phyloP scores from a whole-genome alignment of 2,329 filamentous ascomycete species.

The Raffaelea albimanens region DNA sequence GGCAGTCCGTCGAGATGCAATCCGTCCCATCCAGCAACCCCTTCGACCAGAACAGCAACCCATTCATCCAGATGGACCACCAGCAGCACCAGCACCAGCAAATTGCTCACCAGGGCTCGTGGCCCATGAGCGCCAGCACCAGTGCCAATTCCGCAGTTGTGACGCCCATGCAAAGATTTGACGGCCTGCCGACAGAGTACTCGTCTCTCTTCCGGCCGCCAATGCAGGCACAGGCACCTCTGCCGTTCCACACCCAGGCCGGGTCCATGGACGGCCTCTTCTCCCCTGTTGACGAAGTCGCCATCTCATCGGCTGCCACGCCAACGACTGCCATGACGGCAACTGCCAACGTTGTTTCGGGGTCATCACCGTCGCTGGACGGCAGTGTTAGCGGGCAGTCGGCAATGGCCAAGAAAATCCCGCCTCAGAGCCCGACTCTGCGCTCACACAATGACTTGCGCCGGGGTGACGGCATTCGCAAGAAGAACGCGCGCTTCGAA shows the following conservation, averaged over 20 bases:
- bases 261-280: conserved; percentile 36
- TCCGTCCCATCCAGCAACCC: conserved; percentile 54
- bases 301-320: conserved; percentile 39
- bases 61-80: conserved; percentile 57
- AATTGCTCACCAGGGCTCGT: conserved; percentile 35
- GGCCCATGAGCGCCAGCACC: conserved; percentile 40
- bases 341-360: conserved; percentile 1
- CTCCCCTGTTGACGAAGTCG: conserved; percentile 34
- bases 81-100: conserved; percentile 23
- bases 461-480: conserved; percentile 81
- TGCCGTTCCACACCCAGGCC: conserved; percentile 33
- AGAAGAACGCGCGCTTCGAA: conserved; percentile 98
- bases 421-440: conserved; percentile 57
- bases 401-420: conserved; percentile 47
- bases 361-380: conserved; percentile 10
- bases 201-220: conserved; percentile 39
- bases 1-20: conserved; percentile 57
- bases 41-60: conserved; percentile 50
- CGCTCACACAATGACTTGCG: conserved; percentile 68
- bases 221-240: conserved; percentile 36
- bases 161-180: conserved; percentile 65
- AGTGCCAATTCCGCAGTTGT: conserved; percentile 56
- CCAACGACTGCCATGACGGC: background rate
- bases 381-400: conserved; percentile 1
- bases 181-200: conserved; percentile 49